These are phyloP conservation scores for Flaveria bidentis DNA, from an alignment of 129 eudicot species.

Conservation along the genomic window DNA sequence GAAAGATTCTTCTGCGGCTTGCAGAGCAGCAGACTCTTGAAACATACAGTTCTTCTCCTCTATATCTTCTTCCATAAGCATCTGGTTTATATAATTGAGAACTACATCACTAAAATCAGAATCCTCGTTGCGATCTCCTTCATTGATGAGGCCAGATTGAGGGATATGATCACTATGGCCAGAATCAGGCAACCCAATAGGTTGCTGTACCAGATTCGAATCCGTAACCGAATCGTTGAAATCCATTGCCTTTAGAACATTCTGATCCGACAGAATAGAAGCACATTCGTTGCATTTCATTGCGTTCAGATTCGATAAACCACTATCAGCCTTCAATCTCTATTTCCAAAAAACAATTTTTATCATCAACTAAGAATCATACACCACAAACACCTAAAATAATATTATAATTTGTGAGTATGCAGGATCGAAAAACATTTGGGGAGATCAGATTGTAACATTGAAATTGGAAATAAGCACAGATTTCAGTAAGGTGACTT, in stretches of 20 bases:
- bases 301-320: too few species aligned
- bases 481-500: not conserved
- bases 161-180: constrained; percentile 17
- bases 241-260: constrained; percentile 23
- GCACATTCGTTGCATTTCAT: constrained; percentile 37
- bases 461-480: not conserved
- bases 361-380: constrained; percentile 5
- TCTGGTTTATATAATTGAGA: constrained; percentile 69
- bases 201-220: constrained; percentile 10
- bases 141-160: constrained; percentile 31
- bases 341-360: not conserved
- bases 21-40: constrained; percentile 84
- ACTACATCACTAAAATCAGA: constrained; percentile 71
- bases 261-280: constrained; percentile 40
- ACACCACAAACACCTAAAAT: not conserved
- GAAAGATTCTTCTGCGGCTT: constrained; percentile 69
- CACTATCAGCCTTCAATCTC: constrained; percentile 49
- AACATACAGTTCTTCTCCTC: constrained; percentile 66
- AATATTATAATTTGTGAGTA: not conserved
- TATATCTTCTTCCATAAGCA: constrained; percentile 94
- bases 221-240: constrained; percentile 31
- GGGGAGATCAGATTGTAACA: not conserved
- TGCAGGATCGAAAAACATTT: too few species aligned
- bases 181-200: constrained; percentile 28
- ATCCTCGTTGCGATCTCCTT: constrained; percentile 58